A percentile compares a stretch with the other conserved stretches of the same genome.
These are phyloP conservation scores for Starmera quercuum DNA, from an alignment of 805 yeast genomes.

Conservation along the genomic window DNA sequence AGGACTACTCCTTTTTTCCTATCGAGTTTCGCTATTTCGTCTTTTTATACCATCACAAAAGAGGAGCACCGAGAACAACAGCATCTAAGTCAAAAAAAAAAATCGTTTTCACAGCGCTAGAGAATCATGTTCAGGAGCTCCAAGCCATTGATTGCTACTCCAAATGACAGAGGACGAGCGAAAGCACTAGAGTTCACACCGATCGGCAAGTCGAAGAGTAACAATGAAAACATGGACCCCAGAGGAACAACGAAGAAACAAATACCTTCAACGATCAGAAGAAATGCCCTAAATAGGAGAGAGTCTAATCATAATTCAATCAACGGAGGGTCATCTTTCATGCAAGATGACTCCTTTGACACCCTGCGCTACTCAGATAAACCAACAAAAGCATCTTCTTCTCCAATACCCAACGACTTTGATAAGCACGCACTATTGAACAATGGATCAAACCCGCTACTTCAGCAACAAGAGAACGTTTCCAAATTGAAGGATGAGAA, in stretches of 20 bases:
- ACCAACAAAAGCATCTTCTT: slow-evolving; percentile 6
- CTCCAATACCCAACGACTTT: slow-evolving; percentile 12
- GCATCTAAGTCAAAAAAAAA: too few relatives aligned
- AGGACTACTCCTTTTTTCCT: too few relatives aligned
- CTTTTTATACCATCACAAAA: too few relatives aligned
- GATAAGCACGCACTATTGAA: slow-evolving; percentile 13
- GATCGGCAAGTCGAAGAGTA: slow-evolving; percentile 2
- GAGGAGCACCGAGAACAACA: too few relatives aligned
- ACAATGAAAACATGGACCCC: slow-evolving; percentile 2
- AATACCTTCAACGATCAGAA: too few relatives aligned
- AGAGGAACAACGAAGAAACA: too few relatives aligned
- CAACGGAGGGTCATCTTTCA: slow-evolving; percentile 20
- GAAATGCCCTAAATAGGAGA: background rate
- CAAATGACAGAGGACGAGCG: slow-evolving; percentile 5
- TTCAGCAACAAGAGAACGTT: slow-evolving; percentile 21
- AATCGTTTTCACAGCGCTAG: too few relatives aligned
- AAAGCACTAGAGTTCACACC: slow-evolving; percentile 11
- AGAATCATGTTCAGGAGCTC: slow-evolving; percentile 6
- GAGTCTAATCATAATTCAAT: slow-evolving; percentile 2
- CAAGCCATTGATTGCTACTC: slow-evolving; percentile 7
- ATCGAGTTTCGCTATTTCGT: too few relatives aligned
- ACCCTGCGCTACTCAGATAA: slow-evolving; percentile 10
- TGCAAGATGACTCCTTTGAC: slow-evolving; percentile 17
- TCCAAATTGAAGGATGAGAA: slow-evolving; percentile 32
- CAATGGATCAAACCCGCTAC: slow-evolving; percentile 22